Evolutionary conservation across 2,329 filamentous ascomycete species (phyloP), one percentile per base, ranked within the genome.

Genomic region (Colletotrichum scovillei): DNA sequence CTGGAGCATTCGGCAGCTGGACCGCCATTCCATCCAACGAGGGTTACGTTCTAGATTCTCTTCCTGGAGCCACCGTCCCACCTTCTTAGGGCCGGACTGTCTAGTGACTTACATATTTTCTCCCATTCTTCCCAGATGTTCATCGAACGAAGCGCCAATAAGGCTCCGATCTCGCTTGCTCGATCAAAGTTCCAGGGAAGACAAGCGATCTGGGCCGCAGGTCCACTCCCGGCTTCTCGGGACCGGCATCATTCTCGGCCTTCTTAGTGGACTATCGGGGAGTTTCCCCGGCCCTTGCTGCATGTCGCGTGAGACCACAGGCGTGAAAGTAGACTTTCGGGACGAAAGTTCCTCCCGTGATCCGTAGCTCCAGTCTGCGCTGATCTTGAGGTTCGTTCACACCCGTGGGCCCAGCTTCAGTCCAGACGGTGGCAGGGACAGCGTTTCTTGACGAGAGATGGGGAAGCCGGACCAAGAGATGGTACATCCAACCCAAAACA

Each of bases 1-100:
- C 59, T 63, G 49, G 57, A 42, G 63, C 38, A 52, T 63, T 72
- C 63, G 58, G 72, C 38, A 59, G 49, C 49, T 71, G 68, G 72
- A 59, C 63, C 72, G 72, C 58, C 19, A 24, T 74, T 72, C 68
- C 72, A 74, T 28, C 14, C 28, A 28, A 53, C 42, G 24, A 30
- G 52, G 46, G 9, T 5, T 2, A 26, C 52, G n/a, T 28, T 35
- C 28, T 28, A 26, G 5, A 28, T 52, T 22, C 16, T 14, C n/a
- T 14, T 49, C 2, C 35, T 24, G 7, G 26, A 19, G 14, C 3
- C 42, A 8, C 11, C n/a, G 28, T 56, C 26, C 52, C 28, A n/a
- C 66, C 55, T 32, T 16, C 4, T 35, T 35, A 49, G 6, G 53
- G 35, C 59, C 59, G 24, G 58, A n/a, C 26, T n/a, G 35, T 28